These are phyloP conservation scores for Apiospora aurea DNA, from an alignment of 2,329 filamentous ascomycete genomes.

Conservation along the genomic window DNA sequence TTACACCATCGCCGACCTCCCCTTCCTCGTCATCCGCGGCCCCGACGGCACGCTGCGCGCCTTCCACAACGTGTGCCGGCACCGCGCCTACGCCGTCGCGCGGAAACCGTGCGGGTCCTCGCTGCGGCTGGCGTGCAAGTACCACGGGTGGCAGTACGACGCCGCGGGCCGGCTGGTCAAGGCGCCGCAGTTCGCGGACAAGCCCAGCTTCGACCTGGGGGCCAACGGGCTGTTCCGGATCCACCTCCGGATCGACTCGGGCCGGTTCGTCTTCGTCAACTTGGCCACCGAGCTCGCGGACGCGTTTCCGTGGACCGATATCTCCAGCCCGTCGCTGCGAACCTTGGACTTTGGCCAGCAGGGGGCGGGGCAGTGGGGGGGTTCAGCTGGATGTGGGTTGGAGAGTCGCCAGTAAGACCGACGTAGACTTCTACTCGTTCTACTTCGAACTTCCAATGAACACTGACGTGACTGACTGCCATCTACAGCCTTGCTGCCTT, in stretches of 20 bases:
- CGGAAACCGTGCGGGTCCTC: constrained; percentile 57
- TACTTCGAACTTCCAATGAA: neutral
- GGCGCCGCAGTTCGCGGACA: constrained; percentile 63
- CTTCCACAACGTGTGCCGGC: constrained; percentile 69
- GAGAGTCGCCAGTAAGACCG: constrained; percentile 10
- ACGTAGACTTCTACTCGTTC: neutral
- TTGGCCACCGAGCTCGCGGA: constrained; percentile 22
- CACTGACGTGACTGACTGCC: neutral
- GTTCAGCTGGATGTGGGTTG: neutral
- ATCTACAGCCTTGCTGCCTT: constrained; percentile 19
- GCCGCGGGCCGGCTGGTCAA: constrained; percentile 64
- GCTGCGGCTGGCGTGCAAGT: constrained; percentile 63
- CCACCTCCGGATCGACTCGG: constrained; percentile 57
- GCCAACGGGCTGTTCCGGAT: constrained; percentile 63
- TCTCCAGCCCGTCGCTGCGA: neutral
- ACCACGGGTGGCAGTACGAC: constrained; percentile 69
- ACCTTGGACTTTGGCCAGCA: neutral
- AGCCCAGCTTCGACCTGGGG: constrained; percentile 61
- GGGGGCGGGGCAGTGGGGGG: neutral
- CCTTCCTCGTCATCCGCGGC: constrained; percentile 61
- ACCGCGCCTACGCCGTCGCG: constrained; percentile 66
- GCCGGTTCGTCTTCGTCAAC: neutral
- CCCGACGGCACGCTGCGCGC: constrained; percentile 55
- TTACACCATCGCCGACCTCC: constrained; percentile 61
- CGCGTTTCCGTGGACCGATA: constrained; percentile 25